Conservation (phyloP, 2,329 filamentous ascomycete species). For the Helotiales sp. region DNA sequence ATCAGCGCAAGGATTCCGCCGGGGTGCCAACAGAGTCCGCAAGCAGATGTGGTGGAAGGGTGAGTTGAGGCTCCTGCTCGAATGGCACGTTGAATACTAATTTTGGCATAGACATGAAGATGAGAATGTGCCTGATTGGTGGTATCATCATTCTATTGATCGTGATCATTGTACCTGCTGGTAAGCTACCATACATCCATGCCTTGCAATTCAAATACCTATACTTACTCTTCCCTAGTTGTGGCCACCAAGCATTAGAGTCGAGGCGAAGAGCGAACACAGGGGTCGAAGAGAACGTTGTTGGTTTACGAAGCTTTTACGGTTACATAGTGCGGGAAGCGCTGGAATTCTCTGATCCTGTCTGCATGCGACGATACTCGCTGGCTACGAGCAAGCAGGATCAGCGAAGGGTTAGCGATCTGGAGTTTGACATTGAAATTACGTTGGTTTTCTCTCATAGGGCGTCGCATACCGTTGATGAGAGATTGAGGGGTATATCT, state of each 20-base stretch:
- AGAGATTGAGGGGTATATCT: constrained; percentile 15
- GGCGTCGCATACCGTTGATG: constrained; percentile 31
- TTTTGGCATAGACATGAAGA: constrained; percentile 79
- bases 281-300: not conserved
- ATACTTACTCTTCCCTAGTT: constrained; percentile 39
- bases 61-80: not conserved
- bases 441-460: constrained; percentile 28
- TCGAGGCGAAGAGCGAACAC: constrained; percentile 16
- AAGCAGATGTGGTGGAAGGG: constrained; percentile 99
- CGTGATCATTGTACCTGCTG: constrained; percentile 90
- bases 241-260: constrained; percentile 44
- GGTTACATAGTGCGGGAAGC: constrained; percentile 21
- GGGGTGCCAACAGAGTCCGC: constrained; percentile 92
- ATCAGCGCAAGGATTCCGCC: constrained; percentile 92
- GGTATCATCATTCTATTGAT: constrained; percentile 90
- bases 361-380: constrained; percentile 39
- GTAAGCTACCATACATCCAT: constrained; percentile 61
- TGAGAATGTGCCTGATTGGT: constrained; percentile 93
- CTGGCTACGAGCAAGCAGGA: constrained; percentile 38
- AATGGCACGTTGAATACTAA: constrained; percentile 10
- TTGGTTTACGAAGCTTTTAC: constrained; percentile 2
- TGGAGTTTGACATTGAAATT: constrained; percentile 39
- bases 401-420: constrained; percentile 37
- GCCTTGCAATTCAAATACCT: not conserved
- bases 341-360: constrained; percentile 36